Base-by-base conservation (phyloP, 805 yeast species). In the Wickerhamomyces sydowiorum region DNA sequence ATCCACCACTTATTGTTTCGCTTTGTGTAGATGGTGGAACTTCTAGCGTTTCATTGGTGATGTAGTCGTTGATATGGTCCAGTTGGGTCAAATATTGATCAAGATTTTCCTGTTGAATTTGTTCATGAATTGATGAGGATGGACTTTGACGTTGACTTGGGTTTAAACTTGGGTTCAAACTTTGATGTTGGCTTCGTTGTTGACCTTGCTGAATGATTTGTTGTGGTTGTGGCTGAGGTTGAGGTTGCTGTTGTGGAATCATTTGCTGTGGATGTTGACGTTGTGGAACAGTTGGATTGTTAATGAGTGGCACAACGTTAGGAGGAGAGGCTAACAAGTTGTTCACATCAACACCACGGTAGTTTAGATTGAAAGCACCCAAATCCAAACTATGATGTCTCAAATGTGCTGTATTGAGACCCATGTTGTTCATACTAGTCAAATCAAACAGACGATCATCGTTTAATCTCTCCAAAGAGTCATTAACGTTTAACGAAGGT, bases 371-470 rank as follows among this genome's bases (percentile, higher is more conserved):
- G 37, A 46, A 36, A 14, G 43, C 15, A 7, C 54, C 48, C 21
- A 55, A 33, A 22, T 55, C 60, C 9, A 55, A 25, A 22, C 56
- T 52, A 34, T 55, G 59, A 22, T 52, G 59, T 49, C 60, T 55
- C 41, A 49, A 32, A 22, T 54, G 51, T 0, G 50, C 43, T 20
- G 42, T 30, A 18, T 53, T 53, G 37, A 55, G 52, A 29, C 53
- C 58, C 23, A 55, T 30, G 28, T 49, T 49, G 42, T 51, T 48
- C 19, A 45, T 40, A n/a, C n/a, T n/a, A 37, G 49, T 46, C 30
- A 49, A 35, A 5, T 48, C 42, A 20, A 47, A 22, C 10, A 37
- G n/a, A n/a, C n/a, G 15, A 12, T 44, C 45, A 14, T 24, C 15
- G 8, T 13, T 32, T 2, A 29, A 29, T 4, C 20, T 4, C 14